Evolutionary conservation across 805 yeast species (phyloP), one percentile per base, ranked within the genome.

Genomic region (Aciculoconidium aculeatum): DNA sequence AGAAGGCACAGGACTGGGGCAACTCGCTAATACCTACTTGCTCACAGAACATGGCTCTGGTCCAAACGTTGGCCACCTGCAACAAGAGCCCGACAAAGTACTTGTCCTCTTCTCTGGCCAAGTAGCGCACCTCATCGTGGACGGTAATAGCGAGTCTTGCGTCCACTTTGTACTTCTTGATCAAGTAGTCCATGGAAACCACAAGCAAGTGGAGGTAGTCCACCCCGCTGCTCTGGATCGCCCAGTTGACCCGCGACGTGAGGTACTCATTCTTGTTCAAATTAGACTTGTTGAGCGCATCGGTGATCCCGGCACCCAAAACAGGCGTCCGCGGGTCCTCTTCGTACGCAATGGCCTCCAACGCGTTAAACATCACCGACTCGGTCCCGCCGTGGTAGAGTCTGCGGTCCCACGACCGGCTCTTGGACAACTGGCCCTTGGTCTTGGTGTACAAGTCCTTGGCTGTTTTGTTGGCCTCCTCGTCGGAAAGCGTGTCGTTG

Each of bases 211-310:
- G 99, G 30, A 92, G 64, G 48, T 94, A 92, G 52, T 92, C 98
- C 11, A 94, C 99, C 20, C 98, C 99, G 1, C 96, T 85, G 13
- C 96, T 85, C 53, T 92, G 99, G 49, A 92, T 92, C 1, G 96
- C 85, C 99, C 99, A 92, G 48, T 92, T 92, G 39, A 88, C 80
- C 45, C 99, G 60, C 2, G 96, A 86, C 0, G 98, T 92, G 40
- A 92, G 58, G 50, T 80, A 92, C 38, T 73, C 73, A 21, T 73
- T 61, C 23, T 73, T 75, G 41, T 64, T 63, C 42, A 92, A 64
- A 51, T 90, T 79, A 30, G 64, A 61, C 23, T 72, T 70, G 42
- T 72, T 70, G 34, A 92, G 61, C 0, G 97, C 95, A 34, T 75
- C 75, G 0, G 99, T 92, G 26, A 92, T 86, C 9, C 94, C 84